Evolutionary conservation across 768 basidiomycete genomes (phyloP).

Genomic region (Collybia sordida): DNA sequence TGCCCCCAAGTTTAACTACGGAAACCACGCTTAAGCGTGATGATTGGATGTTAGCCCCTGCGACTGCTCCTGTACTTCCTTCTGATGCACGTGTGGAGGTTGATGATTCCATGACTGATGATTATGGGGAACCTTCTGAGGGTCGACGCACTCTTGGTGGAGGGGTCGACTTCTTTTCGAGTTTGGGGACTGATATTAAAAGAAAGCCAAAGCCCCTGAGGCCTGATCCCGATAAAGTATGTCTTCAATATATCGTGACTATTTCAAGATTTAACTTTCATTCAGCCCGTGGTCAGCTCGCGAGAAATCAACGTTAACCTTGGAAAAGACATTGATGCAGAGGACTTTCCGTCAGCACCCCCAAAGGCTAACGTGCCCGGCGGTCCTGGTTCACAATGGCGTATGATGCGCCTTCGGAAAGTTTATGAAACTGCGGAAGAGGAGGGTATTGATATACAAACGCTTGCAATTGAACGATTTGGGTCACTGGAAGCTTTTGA

Average conservation of each 20-base stretch:
- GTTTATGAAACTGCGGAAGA: slow-evolving; percentile 91
- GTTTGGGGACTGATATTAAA: slow-evolving; percentile 73
- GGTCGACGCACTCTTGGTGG: slow-evolving; percentile 50
- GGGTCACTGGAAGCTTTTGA: slow-evolving; percentile 83
- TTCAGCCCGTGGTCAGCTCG: slow-evolving; percentile 58
- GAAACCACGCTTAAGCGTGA: slow-evolving; percentile 64
- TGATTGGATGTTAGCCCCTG: slow-evolving; percentile 83
- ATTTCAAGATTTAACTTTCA: slow-evolving; percentile 10
- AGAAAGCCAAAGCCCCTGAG: slow-evolving; percentile 58
- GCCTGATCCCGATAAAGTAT: slow-evolving; percentile 73
- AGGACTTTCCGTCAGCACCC: slow-evolving; percentile 36
- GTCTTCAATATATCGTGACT: slow-evolving; percentile 10
- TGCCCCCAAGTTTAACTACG: slow-evolving; percentile 46
- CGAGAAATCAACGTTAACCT: slow-evolving; percentile 65
- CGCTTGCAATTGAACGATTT: slow-evolving; percentile 88
- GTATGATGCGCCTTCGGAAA: slow-evolving; percentile 93
- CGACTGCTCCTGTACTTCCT: slow-evolving; percentile 28
- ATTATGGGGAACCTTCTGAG: slow-evolving; percentile 53
- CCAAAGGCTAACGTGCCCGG: slow-evolving; percentile 66
- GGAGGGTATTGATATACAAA: slow-evolving; percentile 67
- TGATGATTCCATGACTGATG: slow-evolving; percentile 63
- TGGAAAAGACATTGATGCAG: slow-evolving; percentile 37
- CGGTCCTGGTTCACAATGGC: slow-evolving; percentile 92
- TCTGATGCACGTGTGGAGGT: slow-evolving; percentile 21
- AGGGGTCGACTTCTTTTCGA: slow-evolving; percentile 87